Conservation (phyloP, 1,139 yeast genomes). For the Yueomyces sp. region DNA sequence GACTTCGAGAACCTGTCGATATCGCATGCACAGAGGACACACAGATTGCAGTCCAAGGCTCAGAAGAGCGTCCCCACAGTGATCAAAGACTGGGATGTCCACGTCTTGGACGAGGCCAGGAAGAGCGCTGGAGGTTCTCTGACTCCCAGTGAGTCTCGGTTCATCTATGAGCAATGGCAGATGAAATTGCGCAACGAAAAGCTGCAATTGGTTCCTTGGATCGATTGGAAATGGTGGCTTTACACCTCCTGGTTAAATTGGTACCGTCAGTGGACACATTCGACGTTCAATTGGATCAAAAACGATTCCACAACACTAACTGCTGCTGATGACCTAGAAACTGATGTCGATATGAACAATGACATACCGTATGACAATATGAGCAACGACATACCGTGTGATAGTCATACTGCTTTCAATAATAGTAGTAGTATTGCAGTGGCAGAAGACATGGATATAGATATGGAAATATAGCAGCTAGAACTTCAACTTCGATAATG, state of each 20-base stretch:
- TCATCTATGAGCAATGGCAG: not conserved
- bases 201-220: constrained; percentile 18
- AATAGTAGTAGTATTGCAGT: constrained; percentile 1
- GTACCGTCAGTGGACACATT: constrained; percentile 3
- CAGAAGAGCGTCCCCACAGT: too few species aligned
- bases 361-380: not conserved
- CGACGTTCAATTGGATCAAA: too few species aligned
- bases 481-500: too few species aligned
- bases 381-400: constrained; percentile 6
- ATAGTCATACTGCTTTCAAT: not conserved
- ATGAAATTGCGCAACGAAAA: constrained; percentile 5
- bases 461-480: constrained; percentile 2
- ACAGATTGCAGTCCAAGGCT: too few species aligned
- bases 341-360: not conserved
- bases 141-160: constrained; percentile 1
- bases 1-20: constrained; percentile 20
- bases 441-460: constrained; percentile 10
- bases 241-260: constrained; percentile 17
- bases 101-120: too few species aligned
- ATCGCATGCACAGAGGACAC: constrained; percentile 1
- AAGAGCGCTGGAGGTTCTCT: constrained; percentile 3
- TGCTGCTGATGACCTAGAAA: too few species aligned
- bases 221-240: constrained; percentile 10
- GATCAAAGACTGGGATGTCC: too few species aligned
- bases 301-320: too few species aligned